phyloP scores from a whole-genome alignment of 768 basidiomycete genomes.

The Trametes punicea region DNA sequence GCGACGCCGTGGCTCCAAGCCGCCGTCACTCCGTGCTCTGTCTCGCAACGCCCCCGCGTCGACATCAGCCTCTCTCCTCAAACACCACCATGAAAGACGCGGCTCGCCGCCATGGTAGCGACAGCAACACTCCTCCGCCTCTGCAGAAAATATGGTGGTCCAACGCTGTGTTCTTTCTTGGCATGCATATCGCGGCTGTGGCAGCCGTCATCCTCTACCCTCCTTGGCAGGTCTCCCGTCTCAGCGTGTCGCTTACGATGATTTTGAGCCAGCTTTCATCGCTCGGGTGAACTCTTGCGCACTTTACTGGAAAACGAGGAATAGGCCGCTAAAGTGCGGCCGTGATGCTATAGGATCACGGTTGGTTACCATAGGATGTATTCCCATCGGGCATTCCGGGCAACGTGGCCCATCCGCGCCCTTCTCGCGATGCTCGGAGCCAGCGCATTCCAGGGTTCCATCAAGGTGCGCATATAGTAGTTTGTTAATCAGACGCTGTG shows the following conservation, averaged over 20 bases:
- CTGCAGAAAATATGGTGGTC: slow-evolving; percentile 52
- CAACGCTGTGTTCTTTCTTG: slow-evolving; percentile 55
- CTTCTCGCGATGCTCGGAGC: slow-evolving; percentile 64
- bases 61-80: background rate
- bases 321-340: background rate
- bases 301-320: too few species aligned
- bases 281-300: slow-evolving; percentile 51
- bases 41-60: background rate
- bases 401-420: slow-evolving; percentile 50
- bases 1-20: background rate
- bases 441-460: slow-evolving; percentile 75
- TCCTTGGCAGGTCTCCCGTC: slow-evolving; percentile 37
- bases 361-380: slow-evolving; percentile 79
- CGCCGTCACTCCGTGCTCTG: background rate
- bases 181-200: slow-evolving; percentile 53
- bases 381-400: slow-evolving; percentile 69
- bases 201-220: slow-evolving; percentile 53
- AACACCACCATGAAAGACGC: background rate
- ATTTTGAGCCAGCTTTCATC: slow-evolving; percentile 66
- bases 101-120: background rate
- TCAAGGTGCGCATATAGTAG: slow-evolving; percentile 56
- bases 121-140: background rate
- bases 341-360: slow-evolving; percentile 47
- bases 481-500: too few species aligned
- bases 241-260: slow-evolving; percentile 52